These are phyloP conservation scores for Phialophora macrospora DNA, from an alignment of 2,329 filamentous ascomycete species.

Conservation along the genomic window DNA sequence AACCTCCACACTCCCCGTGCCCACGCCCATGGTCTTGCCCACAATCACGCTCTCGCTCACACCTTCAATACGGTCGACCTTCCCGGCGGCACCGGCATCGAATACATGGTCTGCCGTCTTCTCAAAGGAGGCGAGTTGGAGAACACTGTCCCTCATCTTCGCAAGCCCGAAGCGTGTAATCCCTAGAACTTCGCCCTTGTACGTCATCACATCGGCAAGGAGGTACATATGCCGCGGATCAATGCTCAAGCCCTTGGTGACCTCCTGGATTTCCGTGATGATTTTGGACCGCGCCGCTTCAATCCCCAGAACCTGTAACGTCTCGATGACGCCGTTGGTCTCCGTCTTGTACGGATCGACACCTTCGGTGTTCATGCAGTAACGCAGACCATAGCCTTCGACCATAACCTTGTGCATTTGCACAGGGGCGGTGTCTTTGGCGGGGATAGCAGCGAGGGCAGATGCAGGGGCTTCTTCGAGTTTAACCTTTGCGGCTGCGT, in stretches of 20 bases:
- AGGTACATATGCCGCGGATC: conserved; percentile 98
- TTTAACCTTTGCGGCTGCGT: conserved; percentile 22
- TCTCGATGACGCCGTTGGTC: conserved; percentile 91
- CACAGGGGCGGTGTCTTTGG: conserved; percentile 66
- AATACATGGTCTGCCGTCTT: conserved; percentile 98
- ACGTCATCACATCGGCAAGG: conserved; percentile 97
- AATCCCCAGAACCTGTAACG: conserved; percentile 84
- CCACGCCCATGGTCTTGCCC: conserved; percentile 90
- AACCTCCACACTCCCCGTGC: conserved; percentile 90
- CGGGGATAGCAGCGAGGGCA: neutral
- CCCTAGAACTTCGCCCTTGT: conserved; percentile 93
- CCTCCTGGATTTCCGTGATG: conserved; percentile 80
- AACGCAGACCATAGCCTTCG: conserved; percentile 87
- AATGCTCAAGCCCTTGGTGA: conserved; percentile 95
- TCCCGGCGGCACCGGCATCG: conserved; percentile 89
- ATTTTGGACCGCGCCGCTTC: conserved; percentile 92
- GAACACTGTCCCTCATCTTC: conserved; percentile 92
- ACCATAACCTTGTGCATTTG: conserved; percentile 78
- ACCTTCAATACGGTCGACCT: conserved; percentile 88
- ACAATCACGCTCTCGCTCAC: conserved; percentile 98
- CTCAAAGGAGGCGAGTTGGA: conserved; percentile 94
- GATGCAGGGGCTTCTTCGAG: conserved; percentile 26
- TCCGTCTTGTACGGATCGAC: conserved; percentile 76
- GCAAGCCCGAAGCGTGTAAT: conserved; percentile 95
- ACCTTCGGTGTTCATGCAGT: conserved; percentile 92